Evolutionary conservation across 2,329 filamentous ascomycete species (phyloP).

Genomic region (Coniochaeta hoffmannii): DNA sequence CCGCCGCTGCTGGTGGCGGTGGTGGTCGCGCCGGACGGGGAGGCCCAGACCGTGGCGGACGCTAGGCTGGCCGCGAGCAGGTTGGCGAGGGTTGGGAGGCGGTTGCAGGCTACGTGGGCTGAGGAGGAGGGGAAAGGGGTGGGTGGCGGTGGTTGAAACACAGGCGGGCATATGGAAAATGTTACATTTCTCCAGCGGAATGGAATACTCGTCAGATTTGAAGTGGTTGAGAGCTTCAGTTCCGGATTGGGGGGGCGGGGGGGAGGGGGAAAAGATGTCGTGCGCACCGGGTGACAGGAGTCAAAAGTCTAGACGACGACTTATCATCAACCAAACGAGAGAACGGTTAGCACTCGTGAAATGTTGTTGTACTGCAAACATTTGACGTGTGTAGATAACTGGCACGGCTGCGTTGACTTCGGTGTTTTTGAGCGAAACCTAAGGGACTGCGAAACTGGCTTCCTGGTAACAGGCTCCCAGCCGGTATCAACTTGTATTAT

Average conservation of each 20-base stretch:
- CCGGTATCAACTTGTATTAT: not conserved
- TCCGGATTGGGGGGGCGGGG: no score
- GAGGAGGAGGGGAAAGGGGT: slow-evolving; percentile 19
- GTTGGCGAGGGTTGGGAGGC: slow-evolving; percentile 46
- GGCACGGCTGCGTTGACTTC: no score
- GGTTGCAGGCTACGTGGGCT: slow-evolving; percentile 47
- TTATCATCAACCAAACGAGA: no score
- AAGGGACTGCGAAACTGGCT: not conserved
- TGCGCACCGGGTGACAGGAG: no score
- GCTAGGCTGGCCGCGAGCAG: slow-evolving; percentile 44
- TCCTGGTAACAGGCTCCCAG: not conserved
- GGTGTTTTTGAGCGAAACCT: not conserved
- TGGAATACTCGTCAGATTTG: no score
- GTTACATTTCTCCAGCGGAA: no score
- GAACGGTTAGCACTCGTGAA: no score
- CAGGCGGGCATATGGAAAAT: not conserved
- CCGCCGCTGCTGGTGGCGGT: slow-evolving; percentile 48
- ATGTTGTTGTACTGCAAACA: no score
- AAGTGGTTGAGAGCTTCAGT: no score
- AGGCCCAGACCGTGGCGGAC: slow-evolving; percentile 33
- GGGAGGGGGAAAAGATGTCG: no score
- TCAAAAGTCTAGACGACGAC: no score
- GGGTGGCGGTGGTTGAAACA: not conserved
- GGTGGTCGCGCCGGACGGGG: slow-evolving; percentile 42
- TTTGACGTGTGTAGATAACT: no score